Evolutionary conservation across 225 moss, liverwort and hornwort genomes (phyloP).

Genomic region (Antitrichia curtipendula): DNA sequence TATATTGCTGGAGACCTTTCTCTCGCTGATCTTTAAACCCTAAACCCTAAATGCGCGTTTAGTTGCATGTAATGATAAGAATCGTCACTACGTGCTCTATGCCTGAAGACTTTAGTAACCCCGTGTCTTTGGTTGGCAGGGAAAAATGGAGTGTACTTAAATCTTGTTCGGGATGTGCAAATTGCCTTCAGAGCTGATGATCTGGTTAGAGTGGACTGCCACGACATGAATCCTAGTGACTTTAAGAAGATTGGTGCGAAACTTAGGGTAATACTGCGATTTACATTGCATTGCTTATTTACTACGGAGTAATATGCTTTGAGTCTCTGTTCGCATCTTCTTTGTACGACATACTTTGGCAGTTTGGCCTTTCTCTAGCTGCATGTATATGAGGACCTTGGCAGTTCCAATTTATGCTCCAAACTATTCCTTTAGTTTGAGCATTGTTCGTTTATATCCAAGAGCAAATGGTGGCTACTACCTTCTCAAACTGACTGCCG

Average conservation of each 20-base stretch:
- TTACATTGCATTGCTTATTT: neutral
- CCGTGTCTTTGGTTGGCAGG: conserved; percentile 25
- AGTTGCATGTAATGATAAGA: neutral
- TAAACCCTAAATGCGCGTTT: neutral
- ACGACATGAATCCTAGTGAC: conserved; percentile 59
- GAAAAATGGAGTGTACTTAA: conserved; percentile 89
- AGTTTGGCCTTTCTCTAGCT: neutral
- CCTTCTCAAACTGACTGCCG: neutral
- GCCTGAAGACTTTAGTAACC: neutral
- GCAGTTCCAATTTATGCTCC: neutral
- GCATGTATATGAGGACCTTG: neutral
- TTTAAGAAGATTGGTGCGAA: conserved; percentile 97
- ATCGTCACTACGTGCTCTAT: neutral
- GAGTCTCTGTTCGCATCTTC: neutral
- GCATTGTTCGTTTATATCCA: neutral
- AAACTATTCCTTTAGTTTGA: neutral
- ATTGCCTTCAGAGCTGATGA: conserved; percentile 63
- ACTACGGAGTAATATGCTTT: neutral
- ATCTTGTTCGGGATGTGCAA: conserved; percentile 68
- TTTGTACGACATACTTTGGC: neutral
- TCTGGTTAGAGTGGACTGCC: conserved; percentile 77
- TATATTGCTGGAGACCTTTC: neutral
- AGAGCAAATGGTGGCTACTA: neutral
- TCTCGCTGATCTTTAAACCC: neutral
- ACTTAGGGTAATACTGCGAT: conserved; percentile 40